phyloP scores from a whole-genome alignment of 768 basidiomycete species.

The Strobilomyces echinocephalus region DNA sequence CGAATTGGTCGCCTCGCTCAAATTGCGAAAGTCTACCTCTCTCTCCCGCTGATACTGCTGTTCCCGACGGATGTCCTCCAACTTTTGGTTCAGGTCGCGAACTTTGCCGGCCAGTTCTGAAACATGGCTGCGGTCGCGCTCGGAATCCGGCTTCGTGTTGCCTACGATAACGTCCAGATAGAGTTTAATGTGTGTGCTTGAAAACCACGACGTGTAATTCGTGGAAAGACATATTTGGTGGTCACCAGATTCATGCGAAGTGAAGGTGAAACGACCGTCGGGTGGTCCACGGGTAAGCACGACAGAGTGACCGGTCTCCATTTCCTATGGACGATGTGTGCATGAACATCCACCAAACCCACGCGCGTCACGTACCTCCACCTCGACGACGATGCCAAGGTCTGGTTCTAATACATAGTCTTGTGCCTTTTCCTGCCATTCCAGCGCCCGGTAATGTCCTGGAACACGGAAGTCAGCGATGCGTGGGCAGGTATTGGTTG shows the following conservation, averaged over 20 bases:
- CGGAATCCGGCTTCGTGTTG: slow-evolving; percentile 76
- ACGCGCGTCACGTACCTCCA: slow-evolving; percentile 57
- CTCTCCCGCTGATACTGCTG: slow-evolving; percentile 98
- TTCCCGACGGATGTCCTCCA: slow-evolving; percentile 89
- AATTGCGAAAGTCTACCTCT: slow-evolving; percentile 81
- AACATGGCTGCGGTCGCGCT: slow-evolving; percentile 82
- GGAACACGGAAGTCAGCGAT: slow-evolving; percentile 3
- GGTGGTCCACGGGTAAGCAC: slow-evolving; percentile 87
- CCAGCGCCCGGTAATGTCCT: slow-evolving; percentile 91
- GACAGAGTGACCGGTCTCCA: slow-evolving; percentile 72
- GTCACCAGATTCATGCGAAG: slow-evolving; percentile 94
- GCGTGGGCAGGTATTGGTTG: not conserved
- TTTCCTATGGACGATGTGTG: slow-evolving; percentile 56
- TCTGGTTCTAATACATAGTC: slow-evolving; percentile 66
- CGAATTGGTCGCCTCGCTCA: slow-evolving; percentile 89
- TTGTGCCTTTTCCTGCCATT: slow-evolving; percentile 78
- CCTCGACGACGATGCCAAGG: slow-evolving; percentile 86
- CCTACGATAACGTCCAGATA: slow-evolving; percentile 95
- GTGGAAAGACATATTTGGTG: slow-evolving; percentile 95
- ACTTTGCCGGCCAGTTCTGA: slow-evolving; percentile 78
- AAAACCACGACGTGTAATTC: slow-evolving; percentile 88
- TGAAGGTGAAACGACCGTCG: slow-evolving; percentile 94
- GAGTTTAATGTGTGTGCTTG: slow-evolving; percentile 82
- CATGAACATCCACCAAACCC: not conserved
- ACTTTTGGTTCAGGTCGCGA: slow-evolving; percentile 87